phyloP scores from a whole-genome alignment of 768 basidiomycete species.

The Russula virescens region DNA sequence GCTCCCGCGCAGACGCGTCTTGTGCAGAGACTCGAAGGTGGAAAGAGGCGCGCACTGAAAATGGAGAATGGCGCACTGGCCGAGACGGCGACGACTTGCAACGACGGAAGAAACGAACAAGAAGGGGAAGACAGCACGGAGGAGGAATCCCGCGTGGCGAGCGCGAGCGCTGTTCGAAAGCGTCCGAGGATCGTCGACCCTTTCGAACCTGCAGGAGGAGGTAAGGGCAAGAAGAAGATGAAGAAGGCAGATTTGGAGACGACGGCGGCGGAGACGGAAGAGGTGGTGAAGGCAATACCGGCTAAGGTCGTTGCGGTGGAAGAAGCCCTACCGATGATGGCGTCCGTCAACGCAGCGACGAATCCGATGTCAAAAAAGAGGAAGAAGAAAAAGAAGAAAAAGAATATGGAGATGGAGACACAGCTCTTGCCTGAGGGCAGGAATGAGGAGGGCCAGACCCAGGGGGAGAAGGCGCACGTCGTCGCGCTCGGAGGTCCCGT shows the following conservation, averaged over 20 bases:
- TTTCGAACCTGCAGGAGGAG: no score
- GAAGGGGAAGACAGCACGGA: constrained; percentile 41
- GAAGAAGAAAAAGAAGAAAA: constrained; percentile 27
- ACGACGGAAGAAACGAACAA: constrained; percentile 30
- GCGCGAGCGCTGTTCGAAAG: constrained; percentile 29
- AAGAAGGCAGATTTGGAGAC: no score
- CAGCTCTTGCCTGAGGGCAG: background rate
- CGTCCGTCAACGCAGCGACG: background rate
- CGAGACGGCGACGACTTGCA: background rate
- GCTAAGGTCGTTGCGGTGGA: background rate
- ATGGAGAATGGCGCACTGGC: constrained; percentile 32
- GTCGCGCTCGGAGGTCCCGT: constrained; percentile 22
- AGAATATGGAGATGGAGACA: no score
- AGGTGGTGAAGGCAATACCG: constrained; percentile 28
- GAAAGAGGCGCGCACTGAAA: constrained; percentile 43
- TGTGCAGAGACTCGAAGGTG: constrained; percentile 49
- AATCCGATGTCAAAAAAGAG: constrained; percentile 24
- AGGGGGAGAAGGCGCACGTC: background rate
- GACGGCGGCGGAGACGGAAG: constrained; percentile 56
- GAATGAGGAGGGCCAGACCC: no score
- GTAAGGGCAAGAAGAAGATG: no score
- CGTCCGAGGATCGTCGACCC: no score
- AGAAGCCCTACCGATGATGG: background rate
- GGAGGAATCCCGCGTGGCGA: constrained; percentile 42
- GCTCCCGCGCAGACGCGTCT: constrained; percentile 40